phyloP scores from a whole-genome alignment of 2,329 filamentous ascomycete species.

The Neofusicoccum laricinum region DNA sequence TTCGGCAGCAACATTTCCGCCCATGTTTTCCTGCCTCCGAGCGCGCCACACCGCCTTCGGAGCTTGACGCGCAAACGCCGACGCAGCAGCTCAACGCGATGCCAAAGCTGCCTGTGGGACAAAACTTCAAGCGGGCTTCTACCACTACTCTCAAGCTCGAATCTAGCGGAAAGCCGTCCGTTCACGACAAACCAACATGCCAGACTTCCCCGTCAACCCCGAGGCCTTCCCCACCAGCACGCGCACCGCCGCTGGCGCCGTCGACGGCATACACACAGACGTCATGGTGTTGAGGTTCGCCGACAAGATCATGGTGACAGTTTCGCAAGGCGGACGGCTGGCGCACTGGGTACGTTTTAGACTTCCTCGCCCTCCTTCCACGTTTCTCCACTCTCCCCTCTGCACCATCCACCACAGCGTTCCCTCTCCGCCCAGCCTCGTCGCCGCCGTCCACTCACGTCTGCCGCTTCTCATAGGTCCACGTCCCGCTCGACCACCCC shows the following conservation, averaged over 20 bases:
- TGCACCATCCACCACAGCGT: not conserved
- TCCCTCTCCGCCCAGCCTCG: not conserved
- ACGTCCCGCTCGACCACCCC: constrained; percentile 68
- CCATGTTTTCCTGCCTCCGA: not conserved
- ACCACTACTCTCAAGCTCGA: not conserved
- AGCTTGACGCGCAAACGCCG: not conserved
- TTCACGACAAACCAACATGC: not conserved
- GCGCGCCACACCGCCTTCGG: constrained; percentile 3
- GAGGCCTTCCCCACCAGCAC: constrained; percentile 67
- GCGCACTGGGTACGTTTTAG: constrained; percentile 81
- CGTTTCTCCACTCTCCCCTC: not conserved
- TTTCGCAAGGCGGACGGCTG: constrained; percentile 79
- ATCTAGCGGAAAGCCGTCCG: not conserved
- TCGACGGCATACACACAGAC: constrained; percentile 70
- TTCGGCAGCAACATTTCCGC: not conserved
- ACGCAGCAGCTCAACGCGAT: not conserved
- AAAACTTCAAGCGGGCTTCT: not conserved
- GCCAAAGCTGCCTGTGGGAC: not conserved
- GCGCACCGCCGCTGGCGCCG: constrained; percentile 52
- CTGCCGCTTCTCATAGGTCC: constrained; percentile 53
- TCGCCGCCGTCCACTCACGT: not conserved
- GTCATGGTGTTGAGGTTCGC: constrained; percentile 71
- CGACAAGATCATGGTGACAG: constrained; percentile 87
- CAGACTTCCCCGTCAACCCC: constrained; percentile 24
- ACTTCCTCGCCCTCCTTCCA: not conserved